These are phyloP conservation scores for Mycena haematopus DNA, from an alignment of 768 basidiomycete species.

Conservation along the genomic window DNA sequence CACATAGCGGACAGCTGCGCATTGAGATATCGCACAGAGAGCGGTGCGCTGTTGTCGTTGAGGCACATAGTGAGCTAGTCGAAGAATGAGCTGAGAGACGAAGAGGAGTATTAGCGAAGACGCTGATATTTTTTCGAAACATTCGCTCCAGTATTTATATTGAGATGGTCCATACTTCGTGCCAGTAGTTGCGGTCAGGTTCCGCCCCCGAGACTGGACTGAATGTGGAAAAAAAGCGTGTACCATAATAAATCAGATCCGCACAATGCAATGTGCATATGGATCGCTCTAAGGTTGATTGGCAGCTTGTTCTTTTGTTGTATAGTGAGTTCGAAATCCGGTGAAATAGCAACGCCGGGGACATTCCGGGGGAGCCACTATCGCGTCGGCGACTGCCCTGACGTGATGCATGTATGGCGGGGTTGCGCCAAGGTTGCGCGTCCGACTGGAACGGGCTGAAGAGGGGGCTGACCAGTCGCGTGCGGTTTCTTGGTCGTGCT, in stretches of 20 bases:
- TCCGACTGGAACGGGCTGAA: no score
- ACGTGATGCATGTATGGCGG: no score
- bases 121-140: not conserved
- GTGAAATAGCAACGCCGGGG: not conserved
- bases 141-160: constrained; percentile 2
- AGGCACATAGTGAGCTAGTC: constrained; percentile 12
- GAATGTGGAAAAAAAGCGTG: not conserved
- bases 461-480: no score
- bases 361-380: no score
- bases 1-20: constrained; percentile 18
- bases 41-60: constrained; percentile 13
- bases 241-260: not conserved
- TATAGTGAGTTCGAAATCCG: not conserved
- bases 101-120: not conserved
- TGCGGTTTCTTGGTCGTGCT: no score
- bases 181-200: not conserved
- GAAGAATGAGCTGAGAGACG: not conserved
- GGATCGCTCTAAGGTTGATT: no score
- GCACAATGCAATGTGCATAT: no score
- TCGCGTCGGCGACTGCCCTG: no score
- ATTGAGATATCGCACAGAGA: constrained; percentile 18
- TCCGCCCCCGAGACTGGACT: no score
- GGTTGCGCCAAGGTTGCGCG: no score
- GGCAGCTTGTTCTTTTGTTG: no score
- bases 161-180: not conserved